A percentile compares a stretch with the other conserved stretches of the same genome.
Evolutionary conservation across 1,284 basidiomycete species (phyloP).

Genomic region (Tetrapyrgos nigripes): DNA sequence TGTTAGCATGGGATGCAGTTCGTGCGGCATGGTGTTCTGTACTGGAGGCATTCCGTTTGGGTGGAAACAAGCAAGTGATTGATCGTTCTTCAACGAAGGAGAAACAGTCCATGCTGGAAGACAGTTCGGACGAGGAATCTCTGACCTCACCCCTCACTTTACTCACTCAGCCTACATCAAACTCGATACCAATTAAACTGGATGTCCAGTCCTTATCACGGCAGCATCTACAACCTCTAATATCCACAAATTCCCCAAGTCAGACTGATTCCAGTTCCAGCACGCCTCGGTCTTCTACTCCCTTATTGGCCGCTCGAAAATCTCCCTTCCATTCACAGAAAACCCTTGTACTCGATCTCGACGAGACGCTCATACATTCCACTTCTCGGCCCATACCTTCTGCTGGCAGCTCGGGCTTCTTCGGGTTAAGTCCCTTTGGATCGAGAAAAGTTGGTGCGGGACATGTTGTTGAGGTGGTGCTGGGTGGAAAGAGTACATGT

Average conservation of each 20-base stretch:
- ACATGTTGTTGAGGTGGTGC: conserved; percentile 95
- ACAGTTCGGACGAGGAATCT: conserved; percentile 30
- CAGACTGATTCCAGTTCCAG: conserved; percentile 13
- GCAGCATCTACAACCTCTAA: conserved; percentile 17
- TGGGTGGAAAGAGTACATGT: conserved; percentile 88
- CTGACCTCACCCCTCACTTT: conserved; percentile 10
- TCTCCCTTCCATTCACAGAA: conserved; percentile 84
- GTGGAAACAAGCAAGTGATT: neutral
- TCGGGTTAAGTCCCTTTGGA: conserved; percentile 65
- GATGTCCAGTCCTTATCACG: conserved; percentile 16
- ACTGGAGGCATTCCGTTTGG: conserved; percentile 7
- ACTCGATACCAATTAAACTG: conserved; percentile 21
- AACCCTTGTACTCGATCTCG: conserved; percentile 94
- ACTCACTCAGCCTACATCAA: conserved; percentile 25
- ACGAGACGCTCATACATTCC: conserved; percentile 98
- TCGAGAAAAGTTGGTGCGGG: conserved; percentile 74
- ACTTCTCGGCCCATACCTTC: conserved; percentile 80
- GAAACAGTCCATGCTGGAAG: conserved; percentile 47
- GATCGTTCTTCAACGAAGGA: conserved; percentile 30
- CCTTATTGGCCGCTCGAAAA: conserved; percentile 55
- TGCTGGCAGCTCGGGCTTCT: conserved; percentile 61
- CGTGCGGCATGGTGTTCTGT: conserved; percentile 53
- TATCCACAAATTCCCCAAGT: neutral
- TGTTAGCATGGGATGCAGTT: conserved; percentile 58
- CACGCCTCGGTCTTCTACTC: conserved; percentile 48